Evolutionary conservation across 257 asterid genomes (phyloP), one percentile per base, ranked within the genome.

Genomic region (Nicotiana paniculata): DNA sequence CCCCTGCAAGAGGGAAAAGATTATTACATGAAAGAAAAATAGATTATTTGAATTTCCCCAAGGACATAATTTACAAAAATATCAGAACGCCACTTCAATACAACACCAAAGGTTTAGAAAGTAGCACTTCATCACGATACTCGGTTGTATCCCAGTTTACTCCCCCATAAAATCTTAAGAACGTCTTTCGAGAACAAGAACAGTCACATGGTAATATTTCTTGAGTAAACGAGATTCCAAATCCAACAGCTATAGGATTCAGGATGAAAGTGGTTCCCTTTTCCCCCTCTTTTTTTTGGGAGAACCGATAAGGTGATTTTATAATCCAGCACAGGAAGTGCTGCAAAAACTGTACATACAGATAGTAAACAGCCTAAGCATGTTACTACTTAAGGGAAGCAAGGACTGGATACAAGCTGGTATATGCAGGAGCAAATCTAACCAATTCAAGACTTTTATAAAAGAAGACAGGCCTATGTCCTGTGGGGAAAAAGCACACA

Each of bases 1-100:
- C 57, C 97, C 99, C 99, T 96, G 94, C 85, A 86, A 81, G 88
- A 72, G 43, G 76, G 76, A 57, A 72, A 66, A 54, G 28, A 46
- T 66, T 30, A 51, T 75, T 59, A 48, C 79, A 48, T 51, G 79
- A 51, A 53, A 51, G 63, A 15, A 75, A 75, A 53, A 53, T 48
- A 8, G 8, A 26, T 26, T 26, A 51, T 48, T 51, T 75, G 79
- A 75, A 51, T 51, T 26, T 16, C 63, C 79, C 16, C 63, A 51
- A 54, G 39, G 79, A 75, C 16, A n/a, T 26, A 48, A 75, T 24
- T 15, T 75, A 75, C 43, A 48, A 75, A 48, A 48, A 51, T 51
- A 75, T 48, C 79, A 26, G 37, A 51, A 63, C 16, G 63, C 43
- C 79, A 51, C 79, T 72, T 72, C 24, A 72, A 46, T 46, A 65